A percentile compares a stretch with the other conserved stretches of the same genome.
phyloP scores from a whole-genome alignment of 176 grass and related monocot species.

The Ensete glaucum region DNA sequence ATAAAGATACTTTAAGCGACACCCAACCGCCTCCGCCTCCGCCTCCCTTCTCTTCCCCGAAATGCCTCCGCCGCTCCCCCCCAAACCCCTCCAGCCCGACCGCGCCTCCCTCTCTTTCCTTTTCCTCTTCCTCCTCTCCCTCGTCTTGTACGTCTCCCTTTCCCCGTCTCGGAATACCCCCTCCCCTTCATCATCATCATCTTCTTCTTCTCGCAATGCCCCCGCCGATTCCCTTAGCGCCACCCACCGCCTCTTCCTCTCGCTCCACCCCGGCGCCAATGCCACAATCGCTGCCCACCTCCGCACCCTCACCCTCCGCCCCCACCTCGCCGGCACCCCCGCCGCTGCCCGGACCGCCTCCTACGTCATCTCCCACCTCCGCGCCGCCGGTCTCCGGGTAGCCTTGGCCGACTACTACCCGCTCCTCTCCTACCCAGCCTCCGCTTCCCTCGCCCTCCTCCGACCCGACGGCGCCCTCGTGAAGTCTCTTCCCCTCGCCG shows the following conservation, averaged over 20 bases:
- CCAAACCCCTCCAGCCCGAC: not conserved
- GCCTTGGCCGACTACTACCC: constrained; percentile 41
- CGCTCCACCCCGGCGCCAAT: constrained; percentile 57
- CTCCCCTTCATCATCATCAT: too few species aligned
- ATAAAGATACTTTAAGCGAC: not conserved
- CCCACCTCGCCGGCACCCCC: constrained; percentile 74
- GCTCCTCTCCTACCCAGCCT: constrained; percentile 63
- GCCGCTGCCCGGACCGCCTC: constrained; percentile 11
- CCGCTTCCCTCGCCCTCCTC: constrained; percentile 66
- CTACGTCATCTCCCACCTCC: constrained; percentile 41
- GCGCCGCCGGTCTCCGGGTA: constrained; percentile 35
- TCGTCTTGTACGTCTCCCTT: constrained; percentile 25
- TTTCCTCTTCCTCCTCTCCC: constrained; percentile 13
- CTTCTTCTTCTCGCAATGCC: not conserved
- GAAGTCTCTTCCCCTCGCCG: constrained; percentile 29
- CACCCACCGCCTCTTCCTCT: constrained; percentile 35
- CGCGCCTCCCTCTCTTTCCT: not conserved
- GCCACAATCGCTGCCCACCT: constrained; percentile 54
- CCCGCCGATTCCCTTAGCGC: not conserved
- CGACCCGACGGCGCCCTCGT: constrained; percentile 31
- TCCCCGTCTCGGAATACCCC: constrained; percentile 25
- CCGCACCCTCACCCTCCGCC: constrained; percentile 47
- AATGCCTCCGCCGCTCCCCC: not conserved
- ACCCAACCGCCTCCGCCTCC: not conserved
- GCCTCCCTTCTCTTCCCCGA: not conserved